phyloP scores from a whole-genome alignment of 2,329 filamentous ascomycete species.

The Cercospora berteroae region DNA sequence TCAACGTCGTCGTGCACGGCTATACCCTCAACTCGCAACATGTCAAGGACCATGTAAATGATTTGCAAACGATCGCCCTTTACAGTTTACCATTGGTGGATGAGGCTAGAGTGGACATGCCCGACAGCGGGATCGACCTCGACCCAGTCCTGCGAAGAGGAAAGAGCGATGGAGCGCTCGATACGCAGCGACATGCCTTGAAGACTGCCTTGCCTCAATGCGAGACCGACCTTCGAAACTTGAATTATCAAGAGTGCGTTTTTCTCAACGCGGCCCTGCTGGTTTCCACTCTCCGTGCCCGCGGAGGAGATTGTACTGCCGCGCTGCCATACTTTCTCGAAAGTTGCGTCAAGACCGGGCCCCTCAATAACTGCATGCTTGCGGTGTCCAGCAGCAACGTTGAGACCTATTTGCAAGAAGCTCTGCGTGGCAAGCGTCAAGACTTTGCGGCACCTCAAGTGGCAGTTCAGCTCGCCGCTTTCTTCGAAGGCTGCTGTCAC shows the following conservation, averaged over 20 bases:
- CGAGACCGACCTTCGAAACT: conserved; percentile 71
- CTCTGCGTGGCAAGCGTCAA: conserved; percentile 66
- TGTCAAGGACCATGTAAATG: conserved; percentile 69
- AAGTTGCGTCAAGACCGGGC: conserved; percentile 67
- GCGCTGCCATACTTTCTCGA: conserved; percentile 93
- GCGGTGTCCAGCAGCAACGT: conserved; percentile 67
- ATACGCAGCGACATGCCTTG: conserved; percentile 77
- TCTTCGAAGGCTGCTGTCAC: conserved; percentile 89
- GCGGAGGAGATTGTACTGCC: conserved; percentile 84
- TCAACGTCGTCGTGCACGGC: conserved; percentile 93
- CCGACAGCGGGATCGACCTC: conserved; percentile 94
- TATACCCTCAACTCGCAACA: conserved; percentile 74
- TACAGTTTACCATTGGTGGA: conserved; percentile 85
- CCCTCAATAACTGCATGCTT: conserved; percentile 62
- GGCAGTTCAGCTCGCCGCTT: conserved; percentile 79
- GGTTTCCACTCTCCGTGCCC: conserved; percentile 82
- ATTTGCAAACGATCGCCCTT: conserved; percentile 79
- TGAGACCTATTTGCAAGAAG: conserved; percentile 74
- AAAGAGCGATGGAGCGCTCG: conserved; percentile 73
- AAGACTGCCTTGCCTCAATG: conserved; percentile 70
- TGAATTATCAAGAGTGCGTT: conserved; percentile 87
- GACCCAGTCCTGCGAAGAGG: conserved; percentile 90
- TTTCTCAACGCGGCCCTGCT: conserved; percentile 89
- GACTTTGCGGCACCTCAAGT: conserved; percentile 87
- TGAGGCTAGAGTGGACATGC: conserved; percentile 81